Percentiles rank a stretch among this genome's conserved stretches.
phyloP scores from a whole-genome alignment of 164 flowering plant genomes.

The Houttuynia cordata region DNA sequence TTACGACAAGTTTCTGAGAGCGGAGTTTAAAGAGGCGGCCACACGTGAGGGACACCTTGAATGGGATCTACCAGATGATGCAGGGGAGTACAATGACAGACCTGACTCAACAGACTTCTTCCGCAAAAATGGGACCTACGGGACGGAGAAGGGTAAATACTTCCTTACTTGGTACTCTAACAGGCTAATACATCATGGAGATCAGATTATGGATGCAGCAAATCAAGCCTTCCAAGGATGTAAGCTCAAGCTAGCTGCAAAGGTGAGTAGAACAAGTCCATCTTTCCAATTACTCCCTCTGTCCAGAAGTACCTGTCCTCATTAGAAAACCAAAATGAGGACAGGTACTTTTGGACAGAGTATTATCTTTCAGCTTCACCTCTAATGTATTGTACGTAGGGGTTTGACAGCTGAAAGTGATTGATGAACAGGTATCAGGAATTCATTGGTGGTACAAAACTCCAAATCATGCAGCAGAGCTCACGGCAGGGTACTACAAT shows the following conservation, averaged over 20 bases:
- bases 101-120: slow-evolving; percentile 65
- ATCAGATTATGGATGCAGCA: slow-evolving; percentile 80
- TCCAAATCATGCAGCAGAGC: slow-evolving; percentile 69
- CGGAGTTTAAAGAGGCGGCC: slow-evolving; percentile 55
- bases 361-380: too few species aligned
- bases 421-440: slow-evolving; percentile 51
- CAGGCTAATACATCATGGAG: slow-evolving; percentile 61
- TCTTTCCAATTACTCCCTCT: not conserved
- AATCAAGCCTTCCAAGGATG: slow-evolving; percentile 55
- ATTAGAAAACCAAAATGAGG: too few species aligned
- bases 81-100: slow-evolving; percentile 62
- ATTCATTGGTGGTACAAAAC: slow-evolving; percentile 83
- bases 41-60: slow-evolving; percentile 50
- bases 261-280: slow-evolving; percentile 24
- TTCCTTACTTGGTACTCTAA: slow-evolving; percentile 85
- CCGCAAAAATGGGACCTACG: slow-evolving; percentile 45
- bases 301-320: too few species aligned
- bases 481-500: slow-evolving; percentile 76
- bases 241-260: slow-evolving; percentile 62
- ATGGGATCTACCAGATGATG: slow-evolving; percentile 72
- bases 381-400: too few species aligned
- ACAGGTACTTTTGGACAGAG: not conserved
- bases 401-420: not conserved
- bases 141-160: slow-evolving; percentile 61
- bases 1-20: slow-evolving; percentile 63